Conservation (phyloP, 192 early-diverging fungal genomes). For the Podila minutissima region DNA sequence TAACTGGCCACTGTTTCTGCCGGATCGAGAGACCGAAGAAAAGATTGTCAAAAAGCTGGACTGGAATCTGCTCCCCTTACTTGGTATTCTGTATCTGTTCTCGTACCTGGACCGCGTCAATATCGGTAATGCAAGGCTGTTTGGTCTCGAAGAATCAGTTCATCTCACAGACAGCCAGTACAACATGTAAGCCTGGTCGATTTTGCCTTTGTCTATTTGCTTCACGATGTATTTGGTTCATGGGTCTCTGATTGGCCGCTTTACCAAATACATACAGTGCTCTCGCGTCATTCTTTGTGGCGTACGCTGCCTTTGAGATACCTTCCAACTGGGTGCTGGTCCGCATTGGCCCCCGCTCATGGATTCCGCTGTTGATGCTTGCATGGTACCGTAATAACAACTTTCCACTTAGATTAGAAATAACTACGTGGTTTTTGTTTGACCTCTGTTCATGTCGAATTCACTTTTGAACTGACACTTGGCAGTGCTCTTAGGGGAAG, state of each 20-base stretch:
- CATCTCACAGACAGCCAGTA: conserved; percentile 57
- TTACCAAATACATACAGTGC: conserved; percentile 19
- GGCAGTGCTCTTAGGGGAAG: conserved; percentile 53
- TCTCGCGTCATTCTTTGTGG: conserved; percentile 54
- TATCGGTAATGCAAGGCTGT: conserved; percentile 74
- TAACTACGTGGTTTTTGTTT: too few relatives aligned
- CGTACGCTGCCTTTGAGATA: conserved; percentile 80
- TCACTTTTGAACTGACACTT: background rate
- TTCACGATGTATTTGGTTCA: conserved; percentile 3
- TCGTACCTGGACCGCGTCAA: conserved; percentile 74
- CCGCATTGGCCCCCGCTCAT: conserved; percentile 63
- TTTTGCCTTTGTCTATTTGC: conserved; percentile 16
- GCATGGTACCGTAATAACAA: conserved; percentile 54
- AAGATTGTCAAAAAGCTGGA: conserved; percentile 64
- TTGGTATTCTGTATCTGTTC: conserved; percentile 71
- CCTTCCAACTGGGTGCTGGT: conserved; percentile 83
- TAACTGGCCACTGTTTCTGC: conserved; percentile 7
- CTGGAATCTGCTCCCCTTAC: conserved; percentile 64
- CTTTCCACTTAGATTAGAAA: too few relatives aligned
- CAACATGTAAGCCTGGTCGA: conserved; percentile 23
- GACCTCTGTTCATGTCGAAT: background rate
- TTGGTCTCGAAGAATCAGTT: conserved; percentile 51
- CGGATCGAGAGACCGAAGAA: conserved; percentile 33
- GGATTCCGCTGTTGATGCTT: conserved; percentile 73
- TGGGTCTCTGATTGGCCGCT: conserved; percentile 18